These are phyloP conservation scores for Kurtzmaniella quercitrusa DNA, from an alignment of 1,139 yeast species.

Conservation along the genomic window DNA sequence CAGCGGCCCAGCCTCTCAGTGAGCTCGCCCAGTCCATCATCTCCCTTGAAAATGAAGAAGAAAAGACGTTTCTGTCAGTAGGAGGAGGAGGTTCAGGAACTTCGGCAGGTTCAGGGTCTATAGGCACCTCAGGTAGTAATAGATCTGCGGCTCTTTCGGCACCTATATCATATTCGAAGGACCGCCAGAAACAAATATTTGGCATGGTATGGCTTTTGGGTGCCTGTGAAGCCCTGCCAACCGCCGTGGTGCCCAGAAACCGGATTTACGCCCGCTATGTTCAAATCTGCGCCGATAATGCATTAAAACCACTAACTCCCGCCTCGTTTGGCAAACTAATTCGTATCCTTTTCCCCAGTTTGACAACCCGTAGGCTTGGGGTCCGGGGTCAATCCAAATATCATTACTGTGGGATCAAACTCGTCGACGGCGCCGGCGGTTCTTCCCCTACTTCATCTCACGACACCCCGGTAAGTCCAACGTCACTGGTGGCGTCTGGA, in stretches of 20 bases:
- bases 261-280: conserved; percentile 79
- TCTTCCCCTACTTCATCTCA: background rate
- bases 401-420: conserved; percentile 81
- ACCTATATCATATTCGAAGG: conserved; percentile 30
- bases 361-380: conserved; percentile 82
- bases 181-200: conserved; percentile 69
- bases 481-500: background rate
- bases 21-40: conserved; percentile 50
- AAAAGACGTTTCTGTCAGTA: conserved; percentile 3
- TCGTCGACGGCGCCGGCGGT: conserved; percentile 43
- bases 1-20: conserved; percentile 39
- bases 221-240: conserved; percentile 59
- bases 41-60: conserved; percentile 36
- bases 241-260: conserved; percentile 80
- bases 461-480: background rate
- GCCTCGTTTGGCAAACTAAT: conserved; percentile 88
- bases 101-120: background rate
- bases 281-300: conserved; percentile 62
- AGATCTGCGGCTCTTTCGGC: background rate
- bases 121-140: background rate
- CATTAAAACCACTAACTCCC: conserved; percentile 71
- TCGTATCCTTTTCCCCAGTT: conserved; percentile 63
- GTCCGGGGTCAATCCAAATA: conserved; percentile 86
- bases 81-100: conserved; percentile 1
- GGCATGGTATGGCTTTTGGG: conserved; percentile 79